Percentiles rank a stretch among this genome's conserved stretches.
phyloP scores from a whole-genome alignment of 2,329 filamentous ascomycete species.

The Nigrospora osmanthi region DNA sequence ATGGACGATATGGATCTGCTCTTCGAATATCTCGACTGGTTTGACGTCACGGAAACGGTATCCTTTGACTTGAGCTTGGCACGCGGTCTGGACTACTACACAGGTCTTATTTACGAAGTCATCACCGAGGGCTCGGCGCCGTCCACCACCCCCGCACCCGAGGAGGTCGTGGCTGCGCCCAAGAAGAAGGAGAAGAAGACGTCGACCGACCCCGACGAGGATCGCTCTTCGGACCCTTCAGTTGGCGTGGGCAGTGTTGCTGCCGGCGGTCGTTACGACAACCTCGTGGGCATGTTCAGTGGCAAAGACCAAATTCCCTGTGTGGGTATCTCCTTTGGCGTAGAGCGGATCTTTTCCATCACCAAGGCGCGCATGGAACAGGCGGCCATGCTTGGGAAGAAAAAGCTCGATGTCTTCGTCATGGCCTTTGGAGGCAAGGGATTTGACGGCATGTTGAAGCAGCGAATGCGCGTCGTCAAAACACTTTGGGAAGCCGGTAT shows the following conservation, averaged over 20 bases:
- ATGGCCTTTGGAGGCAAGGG: conserved; percentile 92
- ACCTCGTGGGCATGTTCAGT: conserved; percentile 71
- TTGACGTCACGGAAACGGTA: conserved; percentile 53
- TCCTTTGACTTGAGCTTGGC: conserved; percentile 70
- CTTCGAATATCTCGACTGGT: conserved; percentile 61
- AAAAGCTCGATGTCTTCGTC: conserved; percentile 83
- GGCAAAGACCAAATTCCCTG: conserved; percentile 66
- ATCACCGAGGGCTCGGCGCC: conserved; percentile 61
- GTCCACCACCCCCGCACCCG: conserved; percentile 24
- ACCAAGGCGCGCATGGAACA: conserved; percentile 58
- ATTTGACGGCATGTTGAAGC: conserved; percentile 70
- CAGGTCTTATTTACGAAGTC: conserved; percentile 66
- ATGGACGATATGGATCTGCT: conserved; percentile 62
- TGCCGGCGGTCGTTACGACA: conserved; percentile 70
- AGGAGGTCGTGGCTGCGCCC: conserved; percentile 13
- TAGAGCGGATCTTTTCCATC: conserved; percentile 74
- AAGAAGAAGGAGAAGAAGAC: conserved; percentile 34
- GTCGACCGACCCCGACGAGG: conserved; percentile 37
- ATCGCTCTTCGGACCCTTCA: conserved; percentile 61
- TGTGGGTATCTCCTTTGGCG: conserved; percentile 71
- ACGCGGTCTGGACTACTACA: conserved; percentile 70
- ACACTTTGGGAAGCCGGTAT: conserved; percentile 80
- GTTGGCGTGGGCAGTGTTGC: conserved; percentile 69
- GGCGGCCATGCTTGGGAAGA: conserved; percentile 48
- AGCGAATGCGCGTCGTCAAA: conserved; percentile 75